These are phyloP conservation scores for Sanghuangporus weigelae DNA, from an alignment of 1,284 basidiomycete species.

Conservation along the genomic window DNA sequence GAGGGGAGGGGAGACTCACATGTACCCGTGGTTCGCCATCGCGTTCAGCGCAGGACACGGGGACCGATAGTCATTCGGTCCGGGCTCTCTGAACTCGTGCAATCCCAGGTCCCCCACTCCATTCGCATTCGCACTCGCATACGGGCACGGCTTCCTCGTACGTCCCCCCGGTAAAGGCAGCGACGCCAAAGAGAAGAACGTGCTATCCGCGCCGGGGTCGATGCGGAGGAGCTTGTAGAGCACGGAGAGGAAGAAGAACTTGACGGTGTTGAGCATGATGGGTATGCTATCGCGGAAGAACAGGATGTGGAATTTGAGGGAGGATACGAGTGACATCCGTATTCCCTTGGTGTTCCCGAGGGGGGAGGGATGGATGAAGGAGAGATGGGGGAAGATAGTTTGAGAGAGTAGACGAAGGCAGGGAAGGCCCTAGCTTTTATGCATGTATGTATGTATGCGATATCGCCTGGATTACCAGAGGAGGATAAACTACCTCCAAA, in stretches of 20 bases:
- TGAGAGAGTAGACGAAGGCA: too few relatives aligned
- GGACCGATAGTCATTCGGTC: constrained; percentile 18
- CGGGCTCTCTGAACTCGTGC: background rate
- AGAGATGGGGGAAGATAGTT: background rate
- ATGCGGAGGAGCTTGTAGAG: constrained; percentile 3
- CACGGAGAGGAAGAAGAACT: constrained; percentile 1
- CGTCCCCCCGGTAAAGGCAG: background rate
- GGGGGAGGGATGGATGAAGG: background rate
- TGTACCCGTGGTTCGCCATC: constrained; percentile 23
- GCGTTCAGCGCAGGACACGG: constrained; percentile 24
- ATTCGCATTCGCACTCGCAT: background rate
- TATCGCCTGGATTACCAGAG: too few relatives aligned
- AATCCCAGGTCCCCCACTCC: too few relatives aligned
- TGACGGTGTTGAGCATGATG: background rate
- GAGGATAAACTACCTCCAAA: too few relatives aligned
- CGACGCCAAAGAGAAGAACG: background rate
- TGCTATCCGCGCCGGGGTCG: background rate
- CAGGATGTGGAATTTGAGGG: background rate
- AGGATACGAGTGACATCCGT: constrained; percentile 3
- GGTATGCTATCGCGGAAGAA: background rate
- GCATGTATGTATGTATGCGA: too few relatives aligned
- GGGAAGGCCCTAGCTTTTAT: too few relatives aligned
- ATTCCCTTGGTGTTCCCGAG: background rate
- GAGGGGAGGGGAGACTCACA: constrained; percentile 12
- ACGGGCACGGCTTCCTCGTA: background rate